These are phyloP conservation scores for Aspergillus sclerotialis DNA, from an alignment of 2,329 filamentous ascomycete genomes.

Conservation along the genomic window DNA sequence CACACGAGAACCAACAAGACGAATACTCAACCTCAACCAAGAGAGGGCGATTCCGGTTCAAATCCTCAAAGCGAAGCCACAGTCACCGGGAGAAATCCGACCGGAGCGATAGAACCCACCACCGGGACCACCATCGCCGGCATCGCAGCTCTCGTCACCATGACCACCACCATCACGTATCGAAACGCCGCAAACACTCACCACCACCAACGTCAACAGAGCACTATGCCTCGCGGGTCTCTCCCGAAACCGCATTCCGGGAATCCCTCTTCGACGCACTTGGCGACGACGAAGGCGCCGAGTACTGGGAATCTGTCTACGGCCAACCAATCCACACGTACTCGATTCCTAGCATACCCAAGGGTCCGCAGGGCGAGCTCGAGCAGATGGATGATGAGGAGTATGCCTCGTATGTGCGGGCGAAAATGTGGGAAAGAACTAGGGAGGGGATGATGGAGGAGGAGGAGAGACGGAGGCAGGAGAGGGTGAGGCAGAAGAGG, in stretches of 20 bases:
- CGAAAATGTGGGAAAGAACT: conserved; percentile 92
- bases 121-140: conserved; percentile 4
- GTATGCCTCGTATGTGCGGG: conserved; percentile 77
- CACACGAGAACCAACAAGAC: conserved; percentile 1
- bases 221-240: conserved; percentile 33
- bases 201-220: conserved; percentile 2
- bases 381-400: conserved; percentile 90
- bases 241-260: conserved; percentile 72
- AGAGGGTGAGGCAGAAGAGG: conserved; percentile 42
- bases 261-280: conserved; percentile 95
- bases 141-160: conserved; percentile 4
- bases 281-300: conserved; percentile 90
- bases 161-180: conserved; percentile 9
- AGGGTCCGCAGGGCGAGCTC: conserved; percentile 51
- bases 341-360: conserved; percentile 41
- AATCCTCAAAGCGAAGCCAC: conserved; percentile 15
- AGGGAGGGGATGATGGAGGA: conserved; percentile 78
- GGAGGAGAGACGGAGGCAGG: conserved; percentile 54
- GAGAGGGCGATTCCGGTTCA: conserved; percentile 30
- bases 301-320: conserved; percentile 95
- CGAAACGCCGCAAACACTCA: conserved; percentile 6
- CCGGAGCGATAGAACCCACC: conserved; percentile 3
- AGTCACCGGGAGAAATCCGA: conserved; percentile 9
- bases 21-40: conserved; percentile 11
- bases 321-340: conserved; percentile 89